Conservation (phyloP, 2,329 filamentous ascomycete species). For the Fusarium sambucinum region DNA sequence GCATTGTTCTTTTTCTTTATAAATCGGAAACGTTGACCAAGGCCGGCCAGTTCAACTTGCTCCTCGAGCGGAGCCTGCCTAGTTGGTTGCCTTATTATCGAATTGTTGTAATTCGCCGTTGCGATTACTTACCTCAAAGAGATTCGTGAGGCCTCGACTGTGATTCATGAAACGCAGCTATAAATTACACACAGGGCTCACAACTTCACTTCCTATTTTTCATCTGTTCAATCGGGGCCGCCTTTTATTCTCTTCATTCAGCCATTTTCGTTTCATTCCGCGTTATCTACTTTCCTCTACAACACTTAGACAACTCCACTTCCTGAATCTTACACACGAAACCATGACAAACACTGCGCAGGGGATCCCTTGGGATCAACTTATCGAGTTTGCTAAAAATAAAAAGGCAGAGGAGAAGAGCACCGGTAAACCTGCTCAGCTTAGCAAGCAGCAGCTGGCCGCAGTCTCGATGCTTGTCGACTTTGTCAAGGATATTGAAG, state of each 20-base stretch:
- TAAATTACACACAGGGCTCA: constrained; percentile 4
- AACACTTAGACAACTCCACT: constrained; percentile 1
- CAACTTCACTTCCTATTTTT: neutral
- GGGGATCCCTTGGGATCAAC: constrained; percentile 34
- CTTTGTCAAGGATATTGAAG: constrained; percentile 46
- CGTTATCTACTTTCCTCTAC: neutral
- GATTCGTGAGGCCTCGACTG: constrained; percentile 6
- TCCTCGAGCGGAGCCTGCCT: neutral
- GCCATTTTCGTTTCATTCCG: constrained; percentile 1
- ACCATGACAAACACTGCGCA: constrained; percentile 13
- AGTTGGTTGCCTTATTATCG: neutral
- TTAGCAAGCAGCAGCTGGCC: constrained; percentile 55
- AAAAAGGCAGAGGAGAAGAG: constrained; percentile 33
- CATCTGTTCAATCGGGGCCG: constrained; percentile 1
- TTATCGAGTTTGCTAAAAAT: constrained; percentile 34
- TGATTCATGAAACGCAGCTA: constrained; percentile 14
- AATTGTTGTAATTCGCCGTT: constrained; percentile 28
- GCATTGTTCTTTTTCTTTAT: neutral
- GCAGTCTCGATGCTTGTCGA: constrained; percentile 58
- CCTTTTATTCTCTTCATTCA: neutral
- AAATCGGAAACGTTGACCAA: neutral
- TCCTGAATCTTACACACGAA: neutral
- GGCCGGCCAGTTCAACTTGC: neutral
- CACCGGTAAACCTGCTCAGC: constrained; percentile 49
- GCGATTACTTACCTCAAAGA: constrained; percentile 10